These are phyloP conservation scores for Rhizopus arrhizus DNA, from an alignment of 371 early-diverging fungal species.

Conservation along the genomic window DNA sequence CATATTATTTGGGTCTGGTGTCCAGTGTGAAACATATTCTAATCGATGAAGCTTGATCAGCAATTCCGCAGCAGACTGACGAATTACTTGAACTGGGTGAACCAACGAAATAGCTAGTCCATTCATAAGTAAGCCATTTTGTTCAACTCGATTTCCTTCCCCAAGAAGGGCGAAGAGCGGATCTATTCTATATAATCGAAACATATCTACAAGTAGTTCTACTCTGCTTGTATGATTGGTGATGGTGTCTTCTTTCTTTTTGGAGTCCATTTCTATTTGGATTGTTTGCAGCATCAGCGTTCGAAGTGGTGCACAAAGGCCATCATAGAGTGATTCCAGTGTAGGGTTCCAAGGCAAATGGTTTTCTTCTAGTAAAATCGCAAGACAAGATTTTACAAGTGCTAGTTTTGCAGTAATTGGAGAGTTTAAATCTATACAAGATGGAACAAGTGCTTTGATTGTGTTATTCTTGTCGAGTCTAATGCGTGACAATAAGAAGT, in stretches of 20 bases:
- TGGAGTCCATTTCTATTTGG: slow-evolving; percentile 30
- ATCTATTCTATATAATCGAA: slow-evolving; percentile 70
- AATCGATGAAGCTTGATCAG: slow-evolving; percentile 62
- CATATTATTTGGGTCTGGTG: slow-evolving; percentile 43
- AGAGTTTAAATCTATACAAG: slow-evolving; percentile 63
- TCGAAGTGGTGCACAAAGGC: slow-evolving; percentile 66
- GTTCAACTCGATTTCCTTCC: slow-evolving; percentile 51
- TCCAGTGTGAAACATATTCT: slow-evolving; percentile 61
- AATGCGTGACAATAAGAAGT: slow-evolving; percentile 73
- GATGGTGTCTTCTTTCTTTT: slow-evolving; percentile 14
- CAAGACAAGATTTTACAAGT: slow-evolving; percentile 73
- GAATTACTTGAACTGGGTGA: slow-evolving; percentile 62
- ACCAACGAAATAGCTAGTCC: slow-evolving; percentile 66
- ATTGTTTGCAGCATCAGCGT: slow-evolving; percentile 65
- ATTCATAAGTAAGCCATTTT: slow-evolving; percentile 62
- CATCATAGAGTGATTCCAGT: slow-evolving; percentile 62
- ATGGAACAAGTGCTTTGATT: slow-evolving; percentile 61
- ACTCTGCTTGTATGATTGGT: slow-evolving; percentile 38
- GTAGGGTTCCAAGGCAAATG: slow-evolving; percentile 74
- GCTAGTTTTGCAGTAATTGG: slow-evolving; percentile 72
- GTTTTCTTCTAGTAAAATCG: slow-evolving; percentile 70
- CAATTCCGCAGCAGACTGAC: slow-evolving; percentile 67
- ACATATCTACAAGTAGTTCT: slow-evolving; percentile 68
- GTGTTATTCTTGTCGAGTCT: slow-evolving; percentile 68
- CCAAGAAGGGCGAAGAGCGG: slow-evolving; percentile 68